Evolutionary conservation across 2,329 filamentous ascomycete genomes (phyloP).

Genomic region (Nemania serpens): DNA sequence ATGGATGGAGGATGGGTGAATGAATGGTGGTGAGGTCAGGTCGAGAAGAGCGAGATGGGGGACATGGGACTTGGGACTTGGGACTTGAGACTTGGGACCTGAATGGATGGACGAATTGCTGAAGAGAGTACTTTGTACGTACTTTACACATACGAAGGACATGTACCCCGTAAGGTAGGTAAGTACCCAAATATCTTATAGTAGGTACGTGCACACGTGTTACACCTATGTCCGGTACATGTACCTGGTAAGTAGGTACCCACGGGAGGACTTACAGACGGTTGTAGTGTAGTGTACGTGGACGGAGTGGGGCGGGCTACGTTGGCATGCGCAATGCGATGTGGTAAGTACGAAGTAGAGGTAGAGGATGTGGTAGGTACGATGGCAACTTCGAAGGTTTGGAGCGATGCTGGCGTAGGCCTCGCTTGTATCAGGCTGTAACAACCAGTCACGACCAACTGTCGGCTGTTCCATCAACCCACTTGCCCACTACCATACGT

Average conservation of each 20-base stretch:
- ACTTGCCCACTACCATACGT: no score
- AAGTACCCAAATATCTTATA: no score
- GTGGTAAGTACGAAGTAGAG: background rate
- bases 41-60: background rate
- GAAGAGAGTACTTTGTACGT: background rate
- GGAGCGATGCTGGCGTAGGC: conserved; percentile 10
- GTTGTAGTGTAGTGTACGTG: no score
- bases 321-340: background rate
- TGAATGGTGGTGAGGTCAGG: conserved; percentile 5
- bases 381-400: conserved; percentile 7
- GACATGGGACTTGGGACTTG: conserved; percentile 10
- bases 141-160: no score
- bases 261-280: no score
- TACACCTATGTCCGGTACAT: background rate
- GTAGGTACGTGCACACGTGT: no score
- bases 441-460: background rate
- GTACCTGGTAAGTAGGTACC: background rate
- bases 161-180: background rate
- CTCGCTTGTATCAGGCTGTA: conserved; percentile 8
- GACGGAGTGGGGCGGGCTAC: background rate
- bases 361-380: conserved; percentile 19
- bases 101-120: background rate
- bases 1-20: background rate
- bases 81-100: no score
- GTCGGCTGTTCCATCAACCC: no score